These are phyloP conservation scores for Ceratobasidium sp. DNA, from an alignment of 1,284 basidiomycete genomes.

Conservation along the genomic window DNA sequence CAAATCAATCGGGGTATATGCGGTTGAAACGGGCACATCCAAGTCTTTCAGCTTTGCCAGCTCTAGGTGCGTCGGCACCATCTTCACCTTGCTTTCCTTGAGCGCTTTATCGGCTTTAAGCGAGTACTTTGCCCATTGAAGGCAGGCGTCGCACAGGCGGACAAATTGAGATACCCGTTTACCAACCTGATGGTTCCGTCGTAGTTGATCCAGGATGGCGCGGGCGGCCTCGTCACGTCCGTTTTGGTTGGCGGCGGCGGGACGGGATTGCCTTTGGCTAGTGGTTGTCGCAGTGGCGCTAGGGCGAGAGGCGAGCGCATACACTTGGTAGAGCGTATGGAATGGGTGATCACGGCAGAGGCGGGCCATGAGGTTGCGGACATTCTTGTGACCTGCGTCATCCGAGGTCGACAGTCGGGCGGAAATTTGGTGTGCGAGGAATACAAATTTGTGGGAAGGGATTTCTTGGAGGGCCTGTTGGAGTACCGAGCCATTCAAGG, in stretches of 20 bases:
- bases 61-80: slow-evolving; percentile 45
- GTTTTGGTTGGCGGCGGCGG: background rate
- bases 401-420: slow-evolving; percentile 71
- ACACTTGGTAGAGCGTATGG: slow-evolving; percentile 91
- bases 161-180: slow-evolving; percentile 67
- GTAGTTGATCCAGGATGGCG: slow-evolving; percentile 73
- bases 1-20: slow-evolving; percentile 72
- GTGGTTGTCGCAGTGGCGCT: slow-evolving; percentile 32
- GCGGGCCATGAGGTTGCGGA: slow-evolving; percentile 71
- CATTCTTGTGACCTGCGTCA: slow-evolving; percentile 61
- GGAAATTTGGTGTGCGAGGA: slow-evolving; percentile 89
- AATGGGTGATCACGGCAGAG: slow-evolving; percentile 93
- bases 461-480: slow-evolving; percentile 63
- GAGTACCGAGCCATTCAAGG: slow-evolving; percentile 61
- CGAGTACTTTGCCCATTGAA: slow-evolving; percentile 79
- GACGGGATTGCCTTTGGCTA: slow-evolving; percentile 42
- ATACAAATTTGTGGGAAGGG: slow-evolving; percentile 89
- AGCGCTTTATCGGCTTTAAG: slow-evolving; percentile 53
- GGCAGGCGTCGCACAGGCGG: slow-evolving; percentile 71
- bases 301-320: slow-evolving; percentile 58
- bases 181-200: slow-evolving; percentile 54
- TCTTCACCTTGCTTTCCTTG: slow-evolving; percentile 38
- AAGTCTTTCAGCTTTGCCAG: slow-evolving; percentile 60
- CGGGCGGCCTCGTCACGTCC: slow-evolving; percentile 39
- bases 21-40: slow-evolving; percentile 83